Evolutionary conservation across 2,329 filamentous ascomycete genomes (phyloP).

Genomic region (Aspergillus spinulosporus): DNA sequence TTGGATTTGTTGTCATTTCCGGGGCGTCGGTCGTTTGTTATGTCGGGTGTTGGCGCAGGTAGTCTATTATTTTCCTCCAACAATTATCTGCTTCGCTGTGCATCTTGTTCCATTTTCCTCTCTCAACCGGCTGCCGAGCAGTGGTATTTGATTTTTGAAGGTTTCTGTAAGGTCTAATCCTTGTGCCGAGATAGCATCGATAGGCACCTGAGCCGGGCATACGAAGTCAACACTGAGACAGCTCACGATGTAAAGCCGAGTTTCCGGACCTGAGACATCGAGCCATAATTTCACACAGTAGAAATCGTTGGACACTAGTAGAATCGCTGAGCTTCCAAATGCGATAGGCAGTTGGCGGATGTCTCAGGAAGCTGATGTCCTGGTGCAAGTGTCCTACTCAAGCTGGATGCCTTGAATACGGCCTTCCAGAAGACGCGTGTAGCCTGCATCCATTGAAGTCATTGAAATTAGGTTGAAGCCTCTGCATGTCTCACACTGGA

Average conservation of each 20-base stretch:
- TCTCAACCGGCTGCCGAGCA: no score
- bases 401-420: not conserved
- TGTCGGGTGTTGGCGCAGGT: not conserved
- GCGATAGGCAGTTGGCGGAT: not conserved
- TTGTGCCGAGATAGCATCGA: not conserved
- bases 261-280: no score
- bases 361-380: not conserved
- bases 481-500: not conserved
- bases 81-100: not conserved
- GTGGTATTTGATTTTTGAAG: no score
- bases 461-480: not conserved
- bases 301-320: not conserved
- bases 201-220: not conserved
- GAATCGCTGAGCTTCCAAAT: conserved; percentile 3
- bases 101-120: not conserved
- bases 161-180: not conserved
- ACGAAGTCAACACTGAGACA: conserved; percentile 5
- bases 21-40: not conserved
- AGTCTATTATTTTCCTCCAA: not conserved
- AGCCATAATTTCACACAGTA: not conserved
- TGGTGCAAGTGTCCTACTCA: not conserved
- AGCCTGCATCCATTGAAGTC: not conserved
- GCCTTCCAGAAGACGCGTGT: not conserved
- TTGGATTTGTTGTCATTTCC: not conserved
- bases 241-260: not conserved